phyloP scores from a whole-genome alignment of 2,329 filamentous ascomycete species.

The Cordyceps cateniannulata region DNA sequence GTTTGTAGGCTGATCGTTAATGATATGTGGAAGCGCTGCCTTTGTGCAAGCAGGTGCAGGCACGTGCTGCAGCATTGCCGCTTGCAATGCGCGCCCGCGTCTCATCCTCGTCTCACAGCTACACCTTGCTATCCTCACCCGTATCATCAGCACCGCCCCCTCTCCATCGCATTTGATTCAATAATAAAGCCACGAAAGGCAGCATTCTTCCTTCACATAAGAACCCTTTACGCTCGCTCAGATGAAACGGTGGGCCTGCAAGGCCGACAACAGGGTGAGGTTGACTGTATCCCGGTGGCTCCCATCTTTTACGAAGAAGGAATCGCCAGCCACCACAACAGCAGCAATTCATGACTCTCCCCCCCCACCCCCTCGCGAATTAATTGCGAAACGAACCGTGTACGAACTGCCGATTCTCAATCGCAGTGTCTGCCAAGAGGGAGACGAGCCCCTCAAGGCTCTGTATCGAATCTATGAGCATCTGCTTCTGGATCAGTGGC shows the following conservation, averaged over 20 bases:
- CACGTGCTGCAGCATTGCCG: constrained; percentile 4
- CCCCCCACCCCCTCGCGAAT: constrained; percentile 12
- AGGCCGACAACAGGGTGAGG: constrained; percentile 1
- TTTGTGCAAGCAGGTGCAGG: constrained; percentile 6
- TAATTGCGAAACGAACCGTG: constrained; percentile 11
- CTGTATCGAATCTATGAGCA: constrained; percentile 18
- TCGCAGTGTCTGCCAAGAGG: constrained; percentile 8
- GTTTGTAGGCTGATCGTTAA: background rate
- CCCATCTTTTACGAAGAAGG: constrained; percentile 3
- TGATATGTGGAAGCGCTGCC: constrained; percentile 1
- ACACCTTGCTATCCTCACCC: background rate
- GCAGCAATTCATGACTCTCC: constrained; percentile 25
- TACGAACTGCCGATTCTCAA: constrained; percentile 16
- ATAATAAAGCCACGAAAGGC: constrained; percentile 1
- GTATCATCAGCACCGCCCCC: constrained; percentile 5
- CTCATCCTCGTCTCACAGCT: constrained; percentile 1
- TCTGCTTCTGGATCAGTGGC: constrained; percentile 15
- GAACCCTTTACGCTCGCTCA: background rate
- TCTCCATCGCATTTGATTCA: constrained; percentile 3
- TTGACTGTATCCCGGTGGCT: constrained; percentile 1
- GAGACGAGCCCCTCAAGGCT: constrained; percentile 13
- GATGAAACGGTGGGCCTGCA: background rate
- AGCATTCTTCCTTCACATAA: background rate
- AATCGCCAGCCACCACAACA: constrained; percentile 4
- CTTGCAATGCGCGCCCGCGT: background rate